These are phyloP conservation scores for Debaryomyces robertsiae DNA, from an alignment of 1,139 yeast genomes.

Conservation along the genomic window DNA sequence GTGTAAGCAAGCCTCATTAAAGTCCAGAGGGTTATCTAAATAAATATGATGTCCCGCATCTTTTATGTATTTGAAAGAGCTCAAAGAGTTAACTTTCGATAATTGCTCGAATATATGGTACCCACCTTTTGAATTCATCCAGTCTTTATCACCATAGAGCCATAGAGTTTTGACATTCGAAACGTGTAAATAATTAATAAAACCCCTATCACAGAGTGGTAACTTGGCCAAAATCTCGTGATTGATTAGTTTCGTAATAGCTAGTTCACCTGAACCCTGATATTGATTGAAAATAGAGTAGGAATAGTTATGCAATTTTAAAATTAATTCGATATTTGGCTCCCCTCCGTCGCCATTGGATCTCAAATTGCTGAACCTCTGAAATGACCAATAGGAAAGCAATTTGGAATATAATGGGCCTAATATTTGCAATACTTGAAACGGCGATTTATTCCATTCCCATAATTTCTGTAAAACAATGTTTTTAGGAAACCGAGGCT, in stretches of 20 bases:
- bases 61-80: constrained; percentile 28
- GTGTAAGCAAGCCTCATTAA: constrained; percentile 30
- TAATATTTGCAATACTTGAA: constrained; percentile 39
- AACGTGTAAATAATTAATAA: constrained; percentile 31
- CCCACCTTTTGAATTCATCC: constrained; percentile 51
- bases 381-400: constrained; percentile 47
- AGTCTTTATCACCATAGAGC: constrained; percentile 49
- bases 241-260: constrained; percentile 44
- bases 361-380: constrained; percentile 38
- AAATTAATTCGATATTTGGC: constrained; percentile 27
- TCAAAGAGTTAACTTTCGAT: constrained; percentile 16
- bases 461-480: constrained; percentile 37
- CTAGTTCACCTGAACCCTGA: constrained; percentile 49
- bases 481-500: constrained; percentile 43
- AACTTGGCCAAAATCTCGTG: constrained; percentile 44
- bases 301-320: constrained; percentile 44
- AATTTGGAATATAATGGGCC: constrained; percentile 48
- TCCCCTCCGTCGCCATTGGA: constrained; percentile 18
- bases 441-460: constrained; percentile 45
- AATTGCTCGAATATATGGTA: constrained; percentile 34
- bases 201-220: constrained; percentile 47
- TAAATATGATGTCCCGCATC: constrained; percentile 49
- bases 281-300: constrained; percentile 48
- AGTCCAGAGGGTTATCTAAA: constrained; percentile 40
- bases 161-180: constrained; percentile 32